A percentile compares a stretch with the other conserved stretches of the same genome.
phyloP scores from a whole-genome alignment of 148 eudicot species.

The Linanthus parryae region DNA sequence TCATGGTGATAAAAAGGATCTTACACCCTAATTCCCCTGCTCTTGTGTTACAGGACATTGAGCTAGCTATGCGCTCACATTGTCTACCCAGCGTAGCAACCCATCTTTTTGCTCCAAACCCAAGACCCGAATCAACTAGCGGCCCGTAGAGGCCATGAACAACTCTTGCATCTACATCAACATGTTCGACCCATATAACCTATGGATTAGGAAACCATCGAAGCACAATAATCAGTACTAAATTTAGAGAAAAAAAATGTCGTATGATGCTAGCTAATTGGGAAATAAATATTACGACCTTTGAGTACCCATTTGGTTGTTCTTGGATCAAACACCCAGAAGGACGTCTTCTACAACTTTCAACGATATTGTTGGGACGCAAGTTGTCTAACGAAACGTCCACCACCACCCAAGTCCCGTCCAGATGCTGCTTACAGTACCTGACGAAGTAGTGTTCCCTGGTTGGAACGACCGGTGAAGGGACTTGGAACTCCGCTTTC shows the following conservation, averaged over 20 bases:
- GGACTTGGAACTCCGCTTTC: conserved; percentile 79
- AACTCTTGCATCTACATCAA: conserved; percentile 59
- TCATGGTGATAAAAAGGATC: not conserved
- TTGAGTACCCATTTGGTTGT: conserved; percentile 66
- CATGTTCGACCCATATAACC: conserved; percentile 66
- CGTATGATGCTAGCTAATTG: too few relatives aligned
- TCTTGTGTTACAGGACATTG: conserved; percentile 71
- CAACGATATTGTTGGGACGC: conserved; percentile 39
- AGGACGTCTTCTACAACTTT: conserved; percentile 59
- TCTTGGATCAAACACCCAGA: conserved; percentile 80
- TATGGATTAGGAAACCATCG: not conserved
- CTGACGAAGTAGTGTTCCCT: conserved; percentile 69
- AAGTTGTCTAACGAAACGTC: conserved; percentile 66
- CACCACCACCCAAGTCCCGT: conserved; percentile 74
- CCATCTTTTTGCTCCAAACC: conserved; percentile 78
- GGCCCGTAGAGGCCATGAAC: conserved; percentile 53
- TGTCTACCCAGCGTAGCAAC: conserved; percentile 60
- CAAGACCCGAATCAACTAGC: conserved; percentile 59
- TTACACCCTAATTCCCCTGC: conserved; percentile 88
- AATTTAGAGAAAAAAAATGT: too few relatives aligned
- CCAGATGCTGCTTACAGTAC: conserved; percentile 61
- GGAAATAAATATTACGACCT: conserved; percentile 30
- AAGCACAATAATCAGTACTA: too few relatives aligned
- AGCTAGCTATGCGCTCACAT: conserved; percentile 76
- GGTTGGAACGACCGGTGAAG: conserved; percentile 71